A percentile compares a stretch with the other conserved stretches of the same genome.
Conservation (phyloP, 202 grass and related monocot species). For the Dendrocalamus latiflorus region DNA sequence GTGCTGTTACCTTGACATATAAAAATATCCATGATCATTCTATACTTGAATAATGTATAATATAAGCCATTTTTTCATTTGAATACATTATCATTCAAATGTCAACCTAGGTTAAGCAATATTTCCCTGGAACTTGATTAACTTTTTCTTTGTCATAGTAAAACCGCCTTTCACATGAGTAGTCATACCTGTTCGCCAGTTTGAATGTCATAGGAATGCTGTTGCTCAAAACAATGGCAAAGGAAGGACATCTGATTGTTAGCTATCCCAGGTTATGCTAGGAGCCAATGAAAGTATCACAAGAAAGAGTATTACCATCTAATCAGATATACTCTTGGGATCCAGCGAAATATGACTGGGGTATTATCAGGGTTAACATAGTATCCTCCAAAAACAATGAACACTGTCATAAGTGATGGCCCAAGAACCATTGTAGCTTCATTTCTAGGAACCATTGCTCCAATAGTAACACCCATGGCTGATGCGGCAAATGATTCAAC, state of each 20-base stretch:
- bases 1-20: neutral
- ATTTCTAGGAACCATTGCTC: conserved; percentile 84
- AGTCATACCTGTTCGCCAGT: conserved; percentile 84
- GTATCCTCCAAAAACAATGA: conserved; percentile 97
- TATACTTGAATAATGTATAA: neutral
- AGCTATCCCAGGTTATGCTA: neutral
- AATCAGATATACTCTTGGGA: conserved; percentile 77
- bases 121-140: neutral
- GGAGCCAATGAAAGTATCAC: neutral
- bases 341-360: conserved; percentile 77
- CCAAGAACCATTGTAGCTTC: conserved; percentile 98
- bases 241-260: conserved; percentile 16
- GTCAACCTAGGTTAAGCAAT: neutral
- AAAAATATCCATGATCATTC: neutral
- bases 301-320: conserved; percentile 67
- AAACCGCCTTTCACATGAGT: neutral
- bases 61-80: neutral
- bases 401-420: conserved; percentile 93
- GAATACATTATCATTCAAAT: neutral
- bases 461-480: conserved; percentile 93
- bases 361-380: conserved; percentile 93
- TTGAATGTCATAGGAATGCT: conserved; percentile 76
- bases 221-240: conserved; percentile 45
- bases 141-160: neutral
- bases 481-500: conserved; percentile 91